These are phyloP conservation scores for Xylaria sp. DNA, from an alignment of 2,329 filamentous ascomycete genomes.

Conservation along the genomic window DNA sequence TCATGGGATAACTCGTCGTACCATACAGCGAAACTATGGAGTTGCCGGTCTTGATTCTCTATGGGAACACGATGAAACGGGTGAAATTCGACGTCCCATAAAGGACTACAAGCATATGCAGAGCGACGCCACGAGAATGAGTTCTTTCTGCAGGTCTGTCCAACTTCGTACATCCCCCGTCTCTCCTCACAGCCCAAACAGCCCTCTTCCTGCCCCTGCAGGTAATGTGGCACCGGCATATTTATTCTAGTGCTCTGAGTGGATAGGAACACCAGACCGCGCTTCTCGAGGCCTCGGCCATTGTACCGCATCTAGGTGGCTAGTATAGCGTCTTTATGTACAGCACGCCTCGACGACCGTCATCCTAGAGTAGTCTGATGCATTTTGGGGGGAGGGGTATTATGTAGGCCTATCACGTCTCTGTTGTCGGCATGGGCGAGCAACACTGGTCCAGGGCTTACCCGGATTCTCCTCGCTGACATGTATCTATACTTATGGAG, in stretches of 20 bases:
- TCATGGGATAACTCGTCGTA: background rate
- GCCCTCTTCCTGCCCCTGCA: background rate
- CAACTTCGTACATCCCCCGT: background rate
- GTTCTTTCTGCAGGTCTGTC: background rate
- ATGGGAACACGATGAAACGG: background rate
- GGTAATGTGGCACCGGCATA: slow-evolving; percentile 8
- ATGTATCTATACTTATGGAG: background rate
- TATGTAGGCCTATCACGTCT: slow-evolving; percentile 4
- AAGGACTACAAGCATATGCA: background rate
- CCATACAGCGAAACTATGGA: background rate
- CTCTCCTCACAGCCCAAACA: background rate
- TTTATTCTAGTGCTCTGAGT: slow-evolving; percentile 15
- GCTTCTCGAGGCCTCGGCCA: slow-evolving; percentile 3
- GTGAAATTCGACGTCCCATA: background rate
- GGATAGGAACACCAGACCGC: background rate
- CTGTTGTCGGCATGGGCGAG: background rate
- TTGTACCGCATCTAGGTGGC: slow-evolving; percentile 15
- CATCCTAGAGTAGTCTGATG: slow-evolving; percentile 14
- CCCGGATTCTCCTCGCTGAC: background rate
- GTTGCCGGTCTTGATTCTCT: background rate
- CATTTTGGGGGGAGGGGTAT: background rate
- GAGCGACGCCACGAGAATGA: background rate
- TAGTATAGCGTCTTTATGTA: background rate
- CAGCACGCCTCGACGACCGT: background rate
- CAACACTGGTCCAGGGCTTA: background rate